Evolutionary conservation across 257 asterid genomes (phyloP).

Genomic region (Nicotiana undulata): DNA sequence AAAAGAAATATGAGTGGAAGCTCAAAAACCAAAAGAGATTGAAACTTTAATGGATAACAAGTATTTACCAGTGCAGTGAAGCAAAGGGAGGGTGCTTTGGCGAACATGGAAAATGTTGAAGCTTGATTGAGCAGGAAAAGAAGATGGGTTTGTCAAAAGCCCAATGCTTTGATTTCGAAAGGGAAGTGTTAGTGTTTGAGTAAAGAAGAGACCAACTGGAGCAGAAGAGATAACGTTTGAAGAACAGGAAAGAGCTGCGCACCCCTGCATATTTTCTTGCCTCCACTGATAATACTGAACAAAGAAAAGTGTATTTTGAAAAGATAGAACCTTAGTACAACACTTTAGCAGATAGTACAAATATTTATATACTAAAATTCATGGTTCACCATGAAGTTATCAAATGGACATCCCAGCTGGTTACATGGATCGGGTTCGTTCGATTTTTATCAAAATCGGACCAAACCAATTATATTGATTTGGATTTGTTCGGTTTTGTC

Average conservation of each 20-base stretch:
- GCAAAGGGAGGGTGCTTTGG: conserved; percentile 16
- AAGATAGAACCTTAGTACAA: neutral
- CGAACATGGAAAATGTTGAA: conserved; percentile 17
- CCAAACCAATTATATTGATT: too few relatives aligned
- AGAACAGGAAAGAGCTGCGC: conserved; percentile 34
- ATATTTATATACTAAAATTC: too few relatives aligned
- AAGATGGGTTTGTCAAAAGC: conserved; percentile 2
- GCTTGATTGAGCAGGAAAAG: conserved; percentile 18
- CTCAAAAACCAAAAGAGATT: neutral
- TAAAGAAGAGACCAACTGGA: neutral
- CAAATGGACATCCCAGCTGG: too few relatives aligned
- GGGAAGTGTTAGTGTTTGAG: neutral
- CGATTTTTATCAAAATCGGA: too few relatives aligned
- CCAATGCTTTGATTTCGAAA: conserved; percentile 14
- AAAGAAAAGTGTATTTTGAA: neutral
- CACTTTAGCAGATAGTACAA: neutral
- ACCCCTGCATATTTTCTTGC: conserved; percentile 32
- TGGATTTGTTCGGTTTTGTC: too few relatives aligned
- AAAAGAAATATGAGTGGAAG: neutral
- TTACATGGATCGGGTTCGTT: too few relatives aligned
- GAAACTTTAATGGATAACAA: neutral
- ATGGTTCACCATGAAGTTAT: too few relatives aligned
- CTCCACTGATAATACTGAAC: neutral
- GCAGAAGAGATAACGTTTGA: conserved; percentile 14
- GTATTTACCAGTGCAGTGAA: conserved; percentile 35